Conservation (phyloP, 148 eudicot genomes). For the Euryodendron excelsum region DNA sequence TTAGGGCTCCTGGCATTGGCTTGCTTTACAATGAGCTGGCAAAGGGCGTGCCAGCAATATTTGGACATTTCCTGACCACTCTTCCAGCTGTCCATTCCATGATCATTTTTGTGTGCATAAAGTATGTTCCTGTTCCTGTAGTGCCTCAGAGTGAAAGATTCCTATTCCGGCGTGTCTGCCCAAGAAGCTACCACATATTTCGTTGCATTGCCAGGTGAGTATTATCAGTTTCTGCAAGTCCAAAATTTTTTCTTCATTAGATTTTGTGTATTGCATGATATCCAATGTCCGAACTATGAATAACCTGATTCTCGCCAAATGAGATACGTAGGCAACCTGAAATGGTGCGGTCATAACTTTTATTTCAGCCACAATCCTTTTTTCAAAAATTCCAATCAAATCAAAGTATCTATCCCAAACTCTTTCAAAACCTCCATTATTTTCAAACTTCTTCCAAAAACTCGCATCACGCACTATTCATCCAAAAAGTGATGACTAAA, state of each 20-base stretch:
- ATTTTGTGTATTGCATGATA: not conserved
- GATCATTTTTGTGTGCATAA: constrained; percentile 92
- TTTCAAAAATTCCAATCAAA: no score
- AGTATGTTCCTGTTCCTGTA: constrained; percentile 86
- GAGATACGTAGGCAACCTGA: no score
- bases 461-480: no score
- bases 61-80: constrained; percentile 88
- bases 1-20: constrained; percentile 97
- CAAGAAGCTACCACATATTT: constrained; percentile 88
- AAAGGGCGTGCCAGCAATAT: constrained; percentile 87
- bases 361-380: no score
- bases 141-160: constrained; percentile 94
- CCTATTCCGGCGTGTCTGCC: constrained; percentile 90
- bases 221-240: constrained; percentile 9
- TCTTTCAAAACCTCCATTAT: no score
- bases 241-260: not conserved
- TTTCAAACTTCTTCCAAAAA: no score
- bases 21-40: constrained; percentile 93
- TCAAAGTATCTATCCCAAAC: no score
- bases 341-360: no score
- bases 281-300: constrained; percentile 9
- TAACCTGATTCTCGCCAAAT: no score
- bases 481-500: no score
- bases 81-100: constrained; percentile 98
- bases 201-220: constrained; percentile 92